Evolutionary conservation across 2,329 filamentous ascomycete genomes (phyloP).

Genomic region (Chalara sp.): DNA sequence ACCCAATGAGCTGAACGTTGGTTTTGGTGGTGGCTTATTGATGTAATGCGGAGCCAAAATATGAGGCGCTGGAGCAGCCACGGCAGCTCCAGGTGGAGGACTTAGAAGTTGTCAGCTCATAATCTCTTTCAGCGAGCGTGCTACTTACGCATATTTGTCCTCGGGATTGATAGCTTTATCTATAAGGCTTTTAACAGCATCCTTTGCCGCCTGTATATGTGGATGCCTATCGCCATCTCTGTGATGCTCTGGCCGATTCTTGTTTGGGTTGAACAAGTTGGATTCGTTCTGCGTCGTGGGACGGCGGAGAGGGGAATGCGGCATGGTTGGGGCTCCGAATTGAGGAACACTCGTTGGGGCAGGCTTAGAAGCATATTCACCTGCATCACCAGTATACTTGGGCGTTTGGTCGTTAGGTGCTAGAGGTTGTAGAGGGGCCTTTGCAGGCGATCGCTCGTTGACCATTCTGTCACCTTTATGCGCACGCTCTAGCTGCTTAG

Average conservation of each 20-base stretch:
- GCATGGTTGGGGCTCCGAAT: slow-evolving; percentile 25
- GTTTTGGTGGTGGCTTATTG: slow-evolving; percentile 19
- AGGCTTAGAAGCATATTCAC: slow-evolving; percentile 6
- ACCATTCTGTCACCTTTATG: slow-evolving; percentile 21
- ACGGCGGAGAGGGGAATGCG: slow-evolving; percentile 25
- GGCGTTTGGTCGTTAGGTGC: slow-evolving; percentile 16
- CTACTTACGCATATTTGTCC: background rate
- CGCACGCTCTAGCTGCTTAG: slow-evolving; percentile 4
- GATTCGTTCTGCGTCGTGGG: slow-evolving; percentile 10
- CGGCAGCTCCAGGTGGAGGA: slow-evolving; percentile 5
- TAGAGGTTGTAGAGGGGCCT: slow-evolving; percentile 18
- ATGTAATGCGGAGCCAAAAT: slow-evolving; percentile 21
- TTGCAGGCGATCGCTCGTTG: slow-evolving; percentile 27
- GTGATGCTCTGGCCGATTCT: slow-evolving; percentile 25
- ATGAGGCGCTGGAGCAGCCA: slow-evolving; percentile 17
- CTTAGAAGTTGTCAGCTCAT: slow-evolving; percentile 1
- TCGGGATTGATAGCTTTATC: background rate
- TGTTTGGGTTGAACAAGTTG: slow-evolving; percentile 25
- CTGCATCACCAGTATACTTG: slow-evolving; percentile 5
- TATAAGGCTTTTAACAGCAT: slow-evolving; percentile 9
- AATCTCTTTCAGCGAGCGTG: too few species aligned
- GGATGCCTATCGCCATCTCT: slow-evolving; percentile 19
- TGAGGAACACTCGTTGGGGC: slow-evolving; percentile 16
- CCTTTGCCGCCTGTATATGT: slow-evolving; percentile 24
- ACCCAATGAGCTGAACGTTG: slow-evolving; percentile 25